A percentile compares a stretch with the other conserved stretches of the same genome.
Evolutionary conservation across 2,329 filamentous ascomycete genomes (phyloP).

Genomic region (Fusarium continuum): DNA sequence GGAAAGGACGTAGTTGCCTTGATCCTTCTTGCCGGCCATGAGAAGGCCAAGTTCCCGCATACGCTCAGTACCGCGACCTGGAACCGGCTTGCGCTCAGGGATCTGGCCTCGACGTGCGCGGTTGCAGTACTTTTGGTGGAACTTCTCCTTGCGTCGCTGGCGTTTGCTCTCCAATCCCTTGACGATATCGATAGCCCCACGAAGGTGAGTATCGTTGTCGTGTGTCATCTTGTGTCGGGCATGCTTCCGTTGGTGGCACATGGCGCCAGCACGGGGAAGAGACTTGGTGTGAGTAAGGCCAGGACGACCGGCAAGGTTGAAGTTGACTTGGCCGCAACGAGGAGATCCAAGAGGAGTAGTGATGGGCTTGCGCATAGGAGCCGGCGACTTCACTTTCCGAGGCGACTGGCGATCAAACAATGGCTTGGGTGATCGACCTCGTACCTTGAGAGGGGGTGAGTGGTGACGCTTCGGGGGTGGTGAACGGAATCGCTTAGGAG

Average conservation of each 20-base stretch:
- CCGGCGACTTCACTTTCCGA: constrained; percentile 74
- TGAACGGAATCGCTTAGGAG: constrained; percentile 57
- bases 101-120: constrained; percentile 76
- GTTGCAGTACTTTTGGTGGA: constrained; percentile 87
- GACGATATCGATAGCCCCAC: constrained; percentile 97
- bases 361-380: constrained; percentile 67
- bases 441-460: constrained; percentile 57
- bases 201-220: constrained; percentile 70
- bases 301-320: constrained; percentile 63
- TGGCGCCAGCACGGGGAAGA: constrained; percentile 79
- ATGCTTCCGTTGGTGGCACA: constrained; percentile 67
- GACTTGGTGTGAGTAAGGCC: constrained; percentile 83
- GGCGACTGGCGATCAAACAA: constrained; percentile 77
- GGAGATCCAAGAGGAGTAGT: constrained; percentile 53
- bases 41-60: constrained; percentile 86
- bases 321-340: constrained; percentile 51
- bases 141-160: constrained; percentile 91
- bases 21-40: constrained; percentile 81
- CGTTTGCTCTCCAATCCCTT: constrained; percentile 96
- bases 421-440: constrained; percentile 60
- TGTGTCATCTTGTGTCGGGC: constrained; percentile 49
- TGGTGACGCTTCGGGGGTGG: constrained; percentile 48
- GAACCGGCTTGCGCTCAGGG: constrained; percentile 72
- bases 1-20: constrained; percentile 80
- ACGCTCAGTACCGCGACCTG: constrained; percentile 88